Conservation (phyloP, 805 yeast genomes). For the Starmerella potacharoeniae region DNA sequence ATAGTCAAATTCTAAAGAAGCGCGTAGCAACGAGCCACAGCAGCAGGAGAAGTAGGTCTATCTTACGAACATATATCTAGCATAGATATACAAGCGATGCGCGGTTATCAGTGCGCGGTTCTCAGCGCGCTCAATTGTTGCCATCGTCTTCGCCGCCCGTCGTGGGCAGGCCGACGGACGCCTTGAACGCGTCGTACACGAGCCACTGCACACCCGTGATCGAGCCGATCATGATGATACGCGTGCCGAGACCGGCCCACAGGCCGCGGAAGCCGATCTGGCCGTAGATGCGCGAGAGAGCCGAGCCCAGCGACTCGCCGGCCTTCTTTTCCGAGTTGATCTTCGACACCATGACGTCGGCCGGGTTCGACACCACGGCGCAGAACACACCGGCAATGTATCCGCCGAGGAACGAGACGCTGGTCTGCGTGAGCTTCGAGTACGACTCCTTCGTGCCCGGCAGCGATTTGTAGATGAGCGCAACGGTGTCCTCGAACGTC, state of each 20-base stretch:
- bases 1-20: too few relatives aligned
- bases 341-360: slow-evolving; percentile 97
- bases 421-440: slow-evolving; percentile 69
- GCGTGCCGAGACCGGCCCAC: slow-evolving; percentile 90
- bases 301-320: slow-evolving; percentile 54
- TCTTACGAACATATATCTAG: too few relatives aligned
- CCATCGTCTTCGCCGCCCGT: slow-evolving; percentile 41
- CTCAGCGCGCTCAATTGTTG: not conserved
- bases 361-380: slow-evolving; percentile 94
- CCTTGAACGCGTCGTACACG: slow-evolving; percentile 90
- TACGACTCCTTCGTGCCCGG: slow-evolving; percentile 66
- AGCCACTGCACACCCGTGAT: slow-evolving; percentile 96
- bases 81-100: too few relatives aligned
- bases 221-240: slow-evolving; percentile 96
- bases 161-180: slow-evolving; percentile 88
- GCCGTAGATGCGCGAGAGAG: slow-evolving; percentile 61
- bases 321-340: slow-evolving; percentile 62
- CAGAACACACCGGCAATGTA: slow-evolving; percentile 95
- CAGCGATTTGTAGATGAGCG: slow-evolving; percentile 57
- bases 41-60: too few relatives aligned
- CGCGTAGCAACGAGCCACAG: too few relatives aligned
- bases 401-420: slow-evolving; percentile 91
- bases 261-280: slow-evolving; percentile 81
- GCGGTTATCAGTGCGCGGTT: too few relatives aligned
- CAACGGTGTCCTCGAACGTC: slow-evolving; percentile 84